Base-by-base conservation (phyloP, 768 basidiomycete species). In the Lactarius psammicola region DNA sequence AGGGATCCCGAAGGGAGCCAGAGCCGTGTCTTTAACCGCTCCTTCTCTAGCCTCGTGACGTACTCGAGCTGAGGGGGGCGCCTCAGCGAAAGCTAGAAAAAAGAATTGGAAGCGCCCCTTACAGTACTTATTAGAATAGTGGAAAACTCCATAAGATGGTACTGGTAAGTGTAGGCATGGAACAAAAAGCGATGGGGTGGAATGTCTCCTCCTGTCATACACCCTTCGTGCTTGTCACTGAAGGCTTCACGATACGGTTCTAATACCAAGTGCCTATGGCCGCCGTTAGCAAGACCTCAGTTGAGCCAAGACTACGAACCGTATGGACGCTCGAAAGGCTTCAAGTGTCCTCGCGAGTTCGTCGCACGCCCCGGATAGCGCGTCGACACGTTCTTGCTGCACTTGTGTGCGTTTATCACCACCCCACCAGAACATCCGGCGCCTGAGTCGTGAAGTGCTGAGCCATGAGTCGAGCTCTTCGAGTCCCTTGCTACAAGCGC, bases 101-200 rank as follows among this genome's bases (percentile, higher is more conserved):
- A 20, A 38, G 4, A 28, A 9, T 44, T 9, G 20, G 56, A 13
- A 7, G 18, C n/a, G n/a, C 11, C 23, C 68, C 80, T 23, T 53
- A 83, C 82, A 64, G 78, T 58, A 8, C 75, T 75, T n/a, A 72
- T 68, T 5, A 80, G 62, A 13, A 72, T 66, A 10, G 66, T 63
- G 3, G 76, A 72, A 66, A 82, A 80, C 15, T 72, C 75, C 72
- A 80, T 78, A 58, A 80, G 69, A 64, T 83, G 82, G 61, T 78
- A 82, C 66, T 92, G 88, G 72, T 89, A 91, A 33, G 89, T 82
- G 69, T 87, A 92, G 58, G 86, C 88, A 63, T 89, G 78, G 69
- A 92, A 92, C 9, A 92, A 77, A 72, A 86, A 85, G 46, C 86
- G 83, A 74, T 91, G 89, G 0, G 86, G 83, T 0, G 84, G 85